phyloP scores from a whole-genome alignment of 257 asterid genomes.

The Solanum virginianum region DNA sequence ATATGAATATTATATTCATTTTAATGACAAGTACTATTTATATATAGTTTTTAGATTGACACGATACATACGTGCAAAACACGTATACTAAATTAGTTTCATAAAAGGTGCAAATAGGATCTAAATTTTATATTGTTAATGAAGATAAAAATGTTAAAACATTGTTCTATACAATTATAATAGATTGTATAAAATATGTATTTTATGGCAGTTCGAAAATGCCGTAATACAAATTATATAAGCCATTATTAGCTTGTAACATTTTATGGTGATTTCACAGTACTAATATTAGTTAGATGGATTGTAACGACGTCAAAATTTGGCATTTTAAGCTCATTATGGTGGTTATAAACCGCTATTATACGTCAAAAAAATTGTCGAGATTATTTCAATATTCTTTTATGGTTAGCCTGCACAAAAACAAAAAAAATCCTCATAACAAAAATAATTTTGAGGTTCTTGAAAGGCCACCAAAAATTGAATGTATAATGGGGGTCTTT shows the following conservation, averaged over 20 bases:
- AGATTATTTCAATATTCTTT: not conserved
- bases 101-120: too few species aligned
- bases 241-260: not conserved
- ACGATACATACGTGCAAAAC: too few species aligned
- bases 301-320: not conserved
- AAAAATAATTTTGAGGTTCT: not conserved
- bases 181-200: not conserved
- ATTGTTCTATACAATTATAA: not conserved
- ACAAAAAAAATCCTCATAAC: not conserved
- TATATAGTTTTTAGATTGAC: too few species aligned
- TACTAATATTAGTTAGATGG: not conserved
- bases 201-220: not conserved
- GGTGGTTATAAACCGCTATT: not conserved
- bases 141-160: too few species aligned
- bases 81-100: too few species aligned
- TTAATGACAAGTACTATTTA: too few species aligned
- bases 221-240: not conserved
- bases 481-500: not conserved
- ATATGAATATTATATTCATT: too few species aligned
- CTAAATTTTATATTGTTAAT: too few species aligned
- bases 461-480: not conserved
- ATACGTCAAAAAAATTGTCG: not conserved
- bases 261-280: not conserved
- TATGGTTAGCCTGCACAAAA: not conserved
- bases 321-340: not conserved